Evolutionary conservation across 2,329 filamentous ascomycete species (phyloP), one percentile per base, ranked within the genome.

Genomic region (Stachybotrys chlorohalonatus): DNA sequence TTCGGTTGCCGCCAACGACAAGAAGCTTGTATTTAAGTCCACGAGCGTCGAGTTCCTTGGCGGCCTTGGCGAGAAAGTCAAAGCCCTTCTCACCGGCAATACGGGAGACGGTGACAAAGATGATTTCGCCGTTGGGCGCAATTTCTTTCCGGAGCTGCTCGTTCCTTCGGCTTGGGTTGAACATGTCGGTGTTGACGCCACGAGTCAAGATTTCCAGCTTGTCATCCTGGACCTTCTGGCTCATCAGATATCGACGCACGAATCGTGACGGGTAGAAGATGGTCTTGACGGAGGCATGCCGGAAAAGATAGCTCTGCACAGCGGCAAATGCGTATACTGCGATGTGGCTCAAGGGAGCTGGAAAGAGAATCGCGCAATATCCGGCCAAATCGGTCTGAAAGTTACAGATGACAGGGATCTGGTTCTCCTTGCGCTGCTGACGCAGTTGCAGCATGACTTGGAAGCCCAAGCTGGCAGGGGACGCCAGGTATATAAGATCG

Each of bases 21-120:
- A 86, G 73, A 5, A 89, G 75, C 63, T 81, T 85, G 70, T 86
- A 89, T 8, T 73, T 66, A 13, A 87, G 66, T 1, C 78, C 78
- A 11, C 75, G 74, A 11, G 73, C 72, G 47, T 80, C 78, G n/a
- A 89, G 70, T 55, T 75, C 74, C 47, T 70, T 71, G 11, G 78
- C 79, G 1, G 74, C 82, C 52, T 77, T 68, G 5, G 84, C 80
- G 30, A 89, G 73, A 62, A 88, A 89, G 49, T 82, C 80, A 61
- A 87, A 88, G 0, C 85, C 85, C 63, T 89, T 89, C 64, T 89
- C 86, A 1, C 83, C 83, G 0, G 85, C 85, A 30, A 89, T 73
- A 32, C 85, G 79, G 4, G 83, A 84, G 9, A 88, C 84, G 39
- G 80, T 86, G 53, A 86, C 75, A 31, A 89, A 77, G 49, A 89